A percentile compares a stretch with the other conserved stretches of the same genome.
phyloP scores from a whole-genome alignment of 176 grass and related monocot species.

The Avena insularis region DNA sequence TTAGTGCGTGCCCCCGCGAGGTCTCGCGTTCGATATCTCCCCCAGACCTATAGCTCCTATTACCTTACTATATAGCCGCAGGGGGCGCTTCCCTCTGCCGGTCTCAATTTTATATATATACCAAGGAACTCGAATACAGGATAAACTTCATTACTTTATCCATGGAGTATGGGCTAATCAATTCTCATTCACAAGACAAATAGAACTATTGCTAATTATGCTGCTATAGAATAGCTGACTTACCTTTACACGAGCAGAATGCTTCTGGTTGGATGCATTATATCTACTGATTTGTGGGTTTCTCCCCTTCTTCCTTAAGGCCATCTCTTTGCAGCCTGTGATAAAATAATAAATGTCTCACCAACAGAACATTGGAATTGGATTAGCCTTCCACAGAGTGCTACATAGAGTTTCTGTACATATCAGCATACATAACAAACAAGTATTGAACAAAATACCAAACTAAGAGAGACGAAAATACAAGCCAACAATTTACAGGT shows the following conservation, averaged over 20 bases:
- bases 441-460: background rate
- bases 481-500: background rate
- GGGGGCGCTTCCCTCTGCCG: no score
- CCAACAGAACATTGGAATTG: background rate
- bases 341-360: background rate
- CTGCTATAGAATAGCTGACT: background rate
- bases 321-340: background rate
- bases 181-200: background rate
- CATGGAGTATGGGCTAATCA: background rate
- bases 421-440: background rate
- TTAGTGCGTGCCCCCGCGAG: no score
- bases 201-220: background rate
- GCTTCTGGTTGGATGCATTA: background rate
- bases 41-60: no score
- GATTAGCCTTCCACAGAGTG: background rate
- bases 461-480: background rate
- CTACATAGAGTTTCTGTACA: constrained; percentile 12
- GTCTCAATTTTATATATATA: background rate
- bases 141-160: constrained; percentile 26
- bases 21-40: no score
- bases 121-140: background rate
- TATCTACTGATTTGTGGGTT: background rate
- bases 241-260: constrained; percentile 4
- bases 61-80: no score
- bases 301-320: background rate